These are phyloP conservation scores for Paramecium primaurelia DNA, from an alignment of 73 alveolate species.

Conservation along the genomic window DNA sequence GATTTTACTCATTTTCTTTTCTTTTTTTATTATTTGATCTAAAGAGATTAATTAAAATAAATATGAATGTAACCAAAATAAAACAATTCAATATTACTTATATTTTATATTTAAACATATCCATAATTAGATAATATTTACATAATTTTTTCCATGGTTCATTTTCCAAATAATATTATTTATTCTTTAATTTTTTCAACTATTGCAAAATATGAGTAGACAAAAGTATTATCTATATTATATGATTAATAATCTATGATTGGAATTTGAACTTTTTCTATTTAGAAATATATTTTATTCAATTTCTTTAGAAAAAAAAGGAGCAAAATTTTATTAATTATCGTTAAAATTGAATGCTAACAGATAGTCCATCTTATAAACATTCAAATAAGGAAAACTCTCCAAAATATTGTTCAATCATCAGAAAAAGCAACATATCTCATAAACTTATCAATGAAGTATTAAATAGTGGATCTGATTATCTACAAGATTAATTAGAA, in stretches of 20 bases:
- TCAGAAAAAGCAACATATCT: background rate
- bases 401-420: background rate
- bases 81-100: background rate
- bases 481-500: background rate
- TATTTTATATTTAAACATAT: background rate
- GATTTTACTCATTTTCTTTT: background rate
- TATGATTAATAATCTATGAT: background rate
- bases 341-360: background rate
- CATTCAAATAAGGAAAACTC: background rate
- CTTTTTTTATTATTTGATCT: background rate
- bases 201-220: too few species aligned
- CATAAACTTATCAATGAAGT: background rate
- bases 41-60: background rate
- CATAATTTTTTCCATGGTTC: background rate
- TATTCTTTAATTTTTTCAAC: background rate
- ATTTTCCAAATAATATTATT: background rate
- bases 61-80: background rate
- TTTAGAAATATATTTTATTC: background rate
- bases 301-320: background rate
- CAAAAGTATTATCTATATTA: background rate
- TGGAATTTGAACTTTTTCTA: background rate
- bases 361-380: background rate
- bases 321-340: conserved; percentile 6
- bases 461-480: background rate
- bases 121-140: background rate